phyloP scores from a whole-genome alignment of 1,139 yeast species.

The Sugiyamaella xylanicola region DNA sequence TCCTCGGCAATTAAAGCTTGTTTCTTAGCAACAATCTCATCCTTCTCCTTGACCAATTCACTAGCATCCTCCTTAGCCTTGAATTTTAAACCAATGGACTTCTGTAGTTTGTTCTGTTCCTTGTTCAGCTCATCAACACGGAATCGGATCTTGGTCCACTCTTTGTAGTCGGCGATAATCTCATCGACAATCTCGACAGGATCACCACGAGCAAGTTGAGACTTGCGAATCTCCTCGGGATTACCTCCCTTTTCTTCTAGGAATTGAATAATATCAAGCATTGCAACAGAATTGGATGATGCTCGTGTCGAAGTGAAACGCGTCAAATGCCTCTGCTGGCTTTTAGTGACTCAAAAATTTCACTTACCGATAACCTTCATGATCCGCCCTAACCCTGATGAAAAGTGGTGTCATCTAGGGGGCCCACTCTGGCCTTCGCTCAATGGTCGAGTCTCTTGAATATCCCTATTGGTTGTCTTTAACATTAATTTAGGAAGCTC shows the following conservation, averaged over 20 bases:
- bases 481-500: no score
- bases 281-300: conserved; percentile 35
- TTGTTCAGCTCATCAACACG: conserved; percentile 90
- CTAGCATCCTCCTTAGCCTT: conserved; percentile 94
- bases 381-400: conserved; percentile 1
- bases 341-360: not conserved
- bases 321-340: not conserved
- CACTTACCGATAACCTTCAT: not conserved
- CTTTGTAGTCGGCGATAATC: conserved; percentile 84
- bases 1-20: conserved; percentile 66
- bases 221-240: conserved; percentile 81
- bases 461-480: no score
- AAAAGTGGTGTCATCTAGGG: no score
- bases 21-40: conserved; percentile 68
- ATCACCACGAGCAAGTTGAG: conserved; percentile 94
- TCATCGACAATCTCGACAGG: conserved; percentile 94
- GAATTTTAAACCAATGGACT: conserved; percentile 87
- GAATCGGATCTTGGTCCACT: conserved; percentile 91
- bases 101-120: conserved; percentile 81
- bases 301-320: not conserved
- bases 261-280: conserved; percentile 91
- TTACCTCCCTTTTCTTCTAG: conserved; percentile 96
- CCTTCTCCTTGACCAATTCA: conserved; percentile 80
- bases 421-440: no score
- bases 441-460: no score